Base-by-base conservation (phyloP, 441 rosid genomes). In the Dalechampia spathulata region DNA sequence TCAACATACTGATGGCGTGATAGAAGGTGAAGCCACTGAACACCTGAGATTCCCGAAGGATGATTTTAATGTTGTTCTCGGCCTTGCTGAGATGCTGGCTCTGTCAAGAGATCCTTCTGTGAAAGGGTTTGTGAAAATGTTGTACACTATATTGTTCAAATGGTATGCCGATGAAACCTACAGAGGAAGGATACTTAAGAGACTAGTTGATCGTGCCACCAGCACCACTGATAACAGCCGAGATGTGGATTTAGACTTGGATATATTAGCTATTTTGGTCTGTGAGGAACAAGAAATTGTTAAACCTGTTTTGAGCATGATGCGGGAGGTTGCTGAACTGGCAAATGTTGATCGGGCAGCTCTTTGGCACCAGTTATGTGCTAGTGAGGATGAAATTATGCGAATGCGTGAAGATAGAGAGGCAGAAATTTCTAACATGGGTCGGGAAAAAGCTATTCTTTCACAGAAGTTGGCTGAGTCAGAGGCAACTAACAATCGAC, bases 321-420 rank as follows among this genome's bases (percentile, higher is more conserved):
- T 88, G 81, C 77, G 84, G 68, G 89, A 86, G 75, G 87, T 82
- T 58, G 93, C 88, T 57, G 98, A 90, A 66, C 95, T 73, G 69
- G 98, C 98, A 63, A 91, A 85, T 82, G 87, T 85, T 50, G 95
- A 86, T 61, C 82, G 95, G 71, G 90, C 95, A 46, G 89, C 95
- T n/a, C 91, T 95, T 61, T 85, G 95, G 99, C 97, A 91, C 70
- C 98, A 83, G 65, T 66, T 95, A 61, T 78, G 90, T n/a, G 79
- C 85, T 11, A 83, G 70, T 62, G 87, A 85, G 80, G 99, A 91
- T 62, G 97, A 81, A 68, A 83, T 86, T 66, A 67, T 78, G 34
- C 87, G 72, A 52, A 49, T 77, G 40, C 80, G 84, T 49, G 95
- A 91, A 56, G 97, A 90, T 58, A 83, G 72, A 65, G 79, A 84